phyloP scores from a whole-genome alignment of 192 early-diverging fungal genomes.

The Backusella westeae region DNA sequence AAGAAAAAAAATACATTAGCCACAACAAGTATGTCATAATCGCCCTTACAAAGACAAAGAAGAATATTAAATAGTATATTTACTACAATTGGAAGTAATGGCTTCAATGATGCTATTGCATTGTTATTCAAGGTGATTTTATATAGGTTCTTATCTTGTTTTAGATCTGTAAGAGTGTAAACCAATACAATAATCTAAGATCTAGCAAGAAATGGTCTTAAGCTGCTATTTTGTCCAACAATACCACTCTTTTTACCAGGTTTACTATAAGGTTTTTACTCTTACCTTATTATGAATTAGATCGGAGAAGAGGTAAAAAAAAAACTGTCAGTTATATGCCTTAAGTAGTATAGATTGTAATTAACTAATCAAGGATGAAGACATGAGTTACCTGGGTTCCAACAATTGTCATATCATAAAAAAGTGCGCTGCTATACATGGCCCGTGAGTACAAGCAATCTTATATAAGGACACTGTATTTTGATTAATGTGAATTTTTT shows the following conservation, averaged over 20 bases:
- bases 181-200: neutral
- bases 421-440: neutral
- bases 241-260: neutral
- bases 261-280: neutral
- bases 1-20: neutral
- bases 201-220: neutral
- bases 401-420: neutral
- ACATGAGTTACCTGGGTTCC: conserved; percentile 7
- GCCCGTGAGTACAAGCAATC: neutral
- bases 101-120: neutral
- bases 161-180: neutral
- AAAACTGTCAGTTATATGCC: neutral
- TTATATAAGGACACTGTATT: neutral
- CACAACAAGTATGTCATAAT: conserved; percentile 7
- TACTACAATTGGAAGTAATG: neutral
- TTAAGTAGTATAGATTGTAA: neutral
- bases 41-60: neutral
- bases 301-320: neutral
- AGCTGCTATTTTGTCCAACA: neutral
- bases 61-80: neutral
- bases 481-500: neutral
- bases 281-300: neutral
- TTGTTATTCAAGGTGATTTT: neutral
- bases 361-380: neutral
- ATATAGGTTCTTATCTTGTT: neutral